These are phyloP conservation scores for Fraxinus baroniana DNA, from an alignment of 305 asterid genomes.

Conservation along the genomic window DNA sequence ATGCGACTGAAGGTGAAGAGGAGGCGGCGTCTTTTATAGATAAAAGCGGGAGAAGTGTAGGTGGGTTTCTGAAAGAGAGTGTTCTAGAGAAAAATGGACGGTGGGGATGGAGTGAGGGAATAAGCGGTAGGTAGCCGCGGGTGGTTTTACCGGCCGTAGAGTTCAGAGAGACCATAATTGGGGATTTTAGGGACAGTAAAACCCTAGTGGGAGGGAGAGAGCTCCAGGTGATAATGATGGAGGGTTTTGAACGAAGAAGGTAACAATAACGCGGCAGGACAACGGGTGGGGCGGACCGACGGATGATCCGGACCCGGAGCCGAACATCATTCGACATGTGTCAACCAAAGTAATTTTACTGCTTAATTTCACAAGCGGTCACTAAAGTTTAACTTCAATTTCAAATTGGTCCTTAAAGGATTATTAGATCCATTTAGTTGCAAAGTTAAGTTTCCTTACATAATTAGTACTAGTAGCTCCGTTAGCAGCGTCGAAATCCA, in stretches of 20 bases:
- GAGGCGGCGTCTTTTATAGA: constrained; percentile 38
- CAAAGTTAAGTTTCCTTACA: background rate
- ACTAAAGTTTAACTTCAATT: background rate
- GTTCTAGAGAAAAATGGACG: constrained; percentile 42
- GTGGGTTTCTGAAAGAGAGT: constrained; percentile 34
- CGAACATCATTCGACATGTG: background rate
- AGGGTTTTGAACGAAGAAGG: background rate
- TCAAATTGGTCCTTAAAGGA: background rate
- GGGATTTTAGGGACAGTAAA: background rate
- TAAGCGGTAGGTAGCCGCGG: constrained; percentile 26
- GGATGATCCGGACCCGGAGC: background rate
- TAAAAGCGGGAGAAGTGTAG: constrained; percentile 31
- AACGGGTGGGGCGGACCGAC: background rate
- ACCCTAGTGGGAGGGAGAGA: background rate
- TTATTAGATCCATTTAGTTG: background rate
- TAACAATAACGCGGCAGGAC: background rate
- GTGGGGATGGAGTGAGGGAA: constrained; percentile 30
- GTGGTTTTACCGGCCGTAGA: constrained; percentile 45
- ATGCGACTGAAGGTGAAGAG: constrained; percentile 10
- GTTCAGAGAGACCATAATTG: constrained; percentile 25
- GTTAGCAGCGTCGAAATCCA: background rate
- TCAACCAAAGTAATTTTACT: background rate
- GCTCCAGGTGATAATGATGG: background rate
- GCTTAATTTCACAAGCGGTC: background rate
- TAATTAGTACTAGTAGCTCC: background rate